Base-by-base conservation (phyloP, 768 basidiomycete genomes). In the Tricholoma saponaceum region DNA sequence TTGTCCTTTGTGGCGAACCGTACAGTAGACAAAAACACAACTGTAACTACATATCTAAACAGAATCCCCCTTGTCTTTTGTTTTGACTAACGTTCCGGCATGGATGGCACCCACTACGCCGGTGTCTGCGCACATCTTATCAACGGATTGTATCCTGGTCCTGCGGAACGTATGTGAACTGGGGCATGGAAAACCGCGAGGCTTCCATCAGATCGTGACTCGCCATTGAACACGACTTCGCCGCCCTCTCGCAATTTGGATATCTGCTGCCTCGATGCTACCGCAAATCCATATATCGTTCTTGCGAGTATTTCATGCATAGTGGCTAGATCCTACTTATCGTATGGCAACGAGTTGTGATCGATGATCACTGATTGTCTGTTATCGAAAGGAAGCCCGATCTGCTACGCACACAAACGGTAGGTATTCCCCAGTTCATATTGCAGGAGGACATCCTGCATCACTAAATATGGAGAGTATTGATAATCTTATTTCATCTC, bases 171-270 rank as follows among this genome's bases (percentile, higher is more conserved):
- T 88, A 82, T 66, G 78, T 83, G 51, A 75, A 70, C 58, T 90
- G 86, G 85, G 89, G 89, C 0, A 77, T 77, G 14, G 85, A 89
- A 47, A 87, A 88, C 70, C 81, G 84, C 53, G 88, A 90, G 66
- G 74, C 78, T 0, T 82, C 86, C 0, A 66, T 90, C 1, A n/a
- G n/a, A n/a, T n/a, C n/a, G n/a, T 84, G 88, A 4, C 72, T 89
- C 20, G 76, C 76, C 59, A n/a, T n/a, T n/a, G n/a, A 84, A 83
- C 47, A 71, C 74, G 0, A 64, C 72, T 13, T 75, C 80, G 0
- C 78, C 77, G 0, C 72, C 74, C 0, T 76, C 78, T 26, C 76
- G 82, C 16, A 85, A 84, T 67, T 86, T 90, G 56, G 89, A 91
- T 69, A 62, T 87, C 41, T 78, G 77, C 58, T 72, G 74, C 10